Conservation (phyloP, 1,139 yeast genomes). For the Pichia sp. region DNA sequence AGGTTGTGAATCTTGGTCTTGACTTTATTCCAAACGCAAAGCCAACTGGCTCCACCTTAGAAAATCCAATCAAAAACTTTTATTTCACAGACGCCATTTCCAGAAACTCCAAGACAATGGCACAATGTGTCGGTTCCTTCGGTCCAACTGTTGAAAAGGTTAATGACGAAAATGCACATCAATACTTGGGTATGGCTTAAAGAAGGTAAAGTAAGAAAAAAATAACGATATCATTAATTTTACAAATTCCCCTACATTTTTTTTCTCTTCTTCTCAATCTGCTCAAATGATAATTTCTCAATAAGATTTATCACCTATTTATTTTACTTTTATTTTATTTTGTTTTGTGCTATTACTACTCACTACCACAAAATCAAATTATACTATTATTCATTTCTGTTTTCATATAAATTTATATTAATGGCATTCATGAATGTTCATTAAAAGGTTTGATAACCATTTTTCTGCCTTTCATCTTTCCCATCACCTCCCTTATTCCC, state of each 20-base stretch:
- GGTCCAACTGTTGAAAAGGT: slow-evolving; percentile 63
- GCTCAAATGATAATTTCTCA: neutral
- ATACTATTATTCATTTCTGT: slow-evolving; percentile 20
- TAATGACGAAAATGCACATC: slow-evolving; percentile 43
- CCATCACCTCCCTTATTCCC: slow-evolving; percentile 3
- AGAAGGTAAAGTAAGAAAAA: neutral
- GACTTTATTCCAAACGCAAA: slow-evolving; percentile 36
- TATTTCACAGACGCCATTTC: slow-evolving; percentile 87
- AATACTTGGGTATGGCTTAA: slow-evolving; percentile 31
- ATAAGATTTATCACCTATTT: slow-evolving; percentile 1
- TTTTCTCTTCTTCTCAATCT: slow-evolving; percentile 7
- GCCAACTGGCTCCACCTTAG: slow-evolving; percentile 46
- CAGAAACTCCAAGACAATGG: slow-evolving; percentile 88
- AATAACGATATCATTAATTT: neutral
- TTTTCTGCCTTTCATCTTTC: neutral
- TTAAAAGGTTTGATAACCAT: slow-evolving; percentile 5
- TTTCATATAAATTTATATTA: slow-evolving; percentile 10
- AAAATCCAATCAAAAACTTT: slow-evolving; percentile 75
- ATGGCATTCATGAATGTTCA: slow-evolving; percentile 10
- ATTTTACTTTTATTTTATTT: slow-evolving; percentile 13
- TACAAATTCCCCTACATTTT: slow-evolving; percentile 7
- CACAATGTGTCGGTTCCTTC: slow-evolving; percentile 67
- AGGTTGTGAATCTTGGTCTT: slow-evolving; percentile 58
- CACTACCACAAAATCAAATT: slow-evolving; percentile 3
- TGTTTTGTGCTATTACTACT: slow-evolving; percentile 1